Conservation (phyloP, 2,329 filamentous ascomycete species). For the Ophiosphaerella korrae region DNA sequence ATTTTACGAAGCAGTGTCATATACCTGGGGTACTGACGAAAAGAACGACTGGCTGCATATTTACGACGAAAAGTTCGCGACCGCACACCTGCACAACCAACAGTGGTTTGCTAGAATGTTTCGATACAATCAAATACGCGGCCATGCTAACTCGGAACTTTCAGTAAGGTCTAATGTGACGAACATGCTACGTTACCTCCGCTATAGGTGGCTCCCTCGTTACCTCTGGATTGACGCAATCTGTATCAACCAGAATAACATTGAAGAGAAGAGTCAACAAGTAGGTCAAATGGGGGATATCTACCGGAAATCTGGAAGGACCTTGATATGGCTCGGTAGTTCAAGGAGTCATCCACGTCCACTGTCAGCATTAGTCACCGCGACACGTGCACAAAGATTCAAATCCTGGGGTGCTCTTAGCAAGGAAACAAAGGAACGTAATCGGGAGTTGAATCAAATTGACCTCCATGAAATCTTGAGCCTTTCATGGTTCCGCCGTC, state of each 20-base stretch:
- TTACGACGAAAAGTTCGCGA: conserved; percentile 1
- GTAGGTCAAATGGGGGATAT: conserved; percentile 3
- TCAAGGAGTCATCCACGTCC: not conserved
- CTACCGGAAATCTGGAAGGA: not conserved
- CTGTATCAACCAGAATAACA: not conserved
- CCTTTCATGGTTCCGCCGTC: conserved; percentile 1
- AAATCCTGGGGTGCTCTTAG: not conserved
- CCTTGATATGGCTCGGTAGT: conserved; percentile 2
- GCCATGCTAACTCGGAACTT: not conserved
- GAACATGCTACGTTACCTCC: conserved; percentile 1
- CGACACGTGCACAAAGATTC: not conserved
- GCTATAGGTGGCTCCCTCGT: conserved; percentile 4
- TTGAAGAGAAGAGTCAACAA: conserved; percentile 2
- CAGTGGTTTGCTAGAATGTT: not conserved
- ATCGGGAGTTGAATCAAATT: not conserved
- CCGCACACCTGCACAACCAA: not conserved
- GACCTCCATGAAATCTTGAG: not conserved
- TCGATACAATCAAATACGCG: not conserved
- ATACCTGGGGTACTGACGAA: conserved; percentile 1
- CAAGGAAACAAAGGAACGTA: not conserved
- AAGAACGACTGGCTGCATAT: not conserved
- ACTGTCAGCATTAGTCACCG: not conserved
- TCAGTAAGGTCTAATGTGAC: conserved; percentile 1
- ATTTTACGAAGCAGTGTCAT: conserved; percentile 2
- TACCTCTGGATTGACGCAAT: conserved; percentile 3